Evolutionary conservation across 208 protist genomes (phyloP).

Genomic region (Leptomonas seymouri): DNA sequence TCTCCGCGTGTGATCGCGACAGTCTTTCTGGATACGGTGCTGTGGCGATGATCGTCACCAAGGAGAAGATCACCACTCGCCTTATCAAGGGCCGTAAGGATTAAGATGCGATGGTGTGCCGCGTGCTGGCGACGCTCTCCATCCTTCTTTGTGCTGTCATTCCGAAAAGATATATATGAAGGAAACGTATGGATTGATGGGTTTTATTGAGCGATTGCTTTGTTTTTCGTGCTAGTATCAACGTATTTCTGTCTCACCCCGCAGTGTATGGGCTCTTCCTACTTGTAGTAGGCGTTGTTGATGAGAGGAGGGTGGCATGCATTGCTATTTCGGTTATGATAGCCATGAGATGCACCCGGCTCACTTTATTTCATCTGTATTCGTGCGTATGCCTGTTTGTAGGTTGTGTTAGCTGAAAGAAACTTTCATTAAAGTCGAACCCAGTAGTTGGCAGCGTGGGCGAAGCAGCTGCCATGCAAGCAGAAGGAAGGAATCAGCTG

Average conservation of each 20-base stretch:
- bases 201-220: not conserved
- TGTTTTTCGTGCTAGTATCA: not conserved
- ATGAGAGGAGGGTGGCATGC: not conserved
- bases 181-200: not conserved
- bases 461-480: too few relatives aligned
- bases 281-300: not conserved
- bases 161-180: too few relatives aligned
- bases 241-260: not conserved
- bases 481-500: too few relatives aligned
- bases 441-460: too few relatives aligned
- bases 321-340: not conserved
- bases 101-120: conserved; percentile 29
- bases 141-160: conserved; percentile 4
- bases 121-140: not conserved
- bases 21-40: conserved; percentile 97
- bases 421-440: too few relatives aligned
- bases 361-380: not conserved
- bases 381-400: not conserved
- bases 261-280: not conserved
- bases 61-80: conserved; percentile 79
- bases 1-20: conserved; percentile 97
- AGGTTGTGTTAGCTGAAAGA: not conserved
- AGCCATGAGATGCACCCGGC: not conserved
- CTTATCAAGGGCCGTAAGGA: conserved; percentile 92
- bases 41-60: conserved; percentile 92